phyloP scores from a whole-genome alignment of 306 rosid species.

The Sindora glabra region DNA sequence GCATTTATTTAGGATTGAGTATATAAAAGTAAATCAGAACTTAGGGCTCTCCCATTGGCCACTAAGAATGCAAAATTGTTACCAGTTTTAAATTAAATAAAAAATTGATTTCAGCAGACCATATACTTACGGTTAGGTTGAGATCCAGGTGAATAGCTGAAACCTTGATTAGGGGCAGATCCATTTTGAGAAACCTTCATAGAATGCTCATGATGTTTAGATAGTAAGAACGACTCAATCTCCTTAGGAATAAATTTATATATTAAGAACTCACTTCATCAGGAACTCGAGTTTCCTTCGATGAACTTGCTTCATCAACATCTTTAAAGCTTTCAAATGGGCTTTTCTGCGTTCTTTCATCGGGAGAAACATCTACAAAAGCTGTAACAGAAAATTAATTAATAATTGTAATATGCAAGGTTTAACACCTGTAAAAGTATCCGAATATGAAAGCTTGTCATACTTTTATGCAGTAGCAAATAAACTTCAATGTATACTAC shows the following conservation, averaged over 20 bases:
- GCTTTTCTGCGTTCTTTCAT: constrained; percentile 59
- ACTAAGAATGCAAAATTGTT: neutral
- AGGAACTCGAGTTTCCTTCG: constrained; percentile 28
- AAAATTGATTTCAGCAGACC: constrained; percentile 1
- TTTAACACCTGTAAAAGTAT: neutral
- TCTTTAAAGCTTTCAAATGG: constrained; percentile 63
- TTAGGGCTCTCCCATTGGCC: constrained; percentile 1
- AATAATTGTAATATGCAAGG: neutral
- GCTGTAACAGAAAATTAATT: constrained; percentile 38
- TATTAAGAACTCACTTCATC: constrained; percentile 45
- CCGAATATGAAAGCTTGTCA: neutral
- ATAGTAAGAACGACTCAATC: constrained; percentile 2
- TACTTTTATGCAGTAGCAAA: neutral
- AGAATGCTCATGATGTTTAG: constrained; percentile 3
- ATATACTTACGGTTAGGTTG: constrained; percentile 39
- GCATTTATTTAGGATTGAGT: constrained; percentile 14
- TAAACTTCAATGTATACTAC: neutral
- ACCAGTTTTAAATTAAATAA: no score
- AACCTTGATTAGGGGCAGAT: constrained; percentile 48
- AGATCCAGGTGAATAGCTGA: constrained; percentile 36
- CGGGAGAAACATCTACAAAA: constrained; percentile 92
- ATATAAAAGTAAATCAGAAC: neutral
- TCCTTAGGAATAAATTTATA: constrained; percentile 9
- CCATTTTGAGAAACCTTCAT: constrained; percentile 79
- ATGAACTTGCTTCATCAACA: constrained; percentile 31